These are phyloP conservation scores for Picea sitchensis DNA, from an alignment of 75 land plant genomes.

Conservation along the genomic window DNA sequence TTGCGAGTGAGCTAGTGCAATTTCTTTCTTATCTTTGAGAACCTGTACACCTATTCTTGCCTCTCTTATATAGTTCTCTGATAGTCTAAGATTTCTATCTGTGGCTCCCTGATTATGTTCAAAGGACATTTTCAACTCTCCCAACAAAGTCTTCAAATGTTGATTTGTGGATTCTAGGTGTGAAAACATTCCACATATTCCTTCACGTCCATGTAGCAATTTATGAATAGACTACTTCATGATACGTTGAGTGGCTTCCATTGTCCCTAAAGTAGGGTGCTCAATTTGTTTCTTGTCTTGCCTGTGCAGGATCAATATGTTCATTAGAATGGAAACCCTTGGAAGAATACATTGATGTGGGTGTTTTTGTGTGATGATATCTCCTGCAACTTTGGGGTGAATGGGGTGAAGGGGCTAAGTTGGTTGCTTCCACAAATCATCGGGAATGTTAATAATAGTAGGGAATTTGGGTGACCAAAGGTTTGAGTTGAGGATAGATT, in stretches of 20 bases:
- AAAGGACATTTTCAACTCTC: slow-evolving; percentile 13
- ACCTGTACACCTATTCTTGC: slow-evolving; percentile 12
- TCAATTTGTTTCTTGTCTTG: slow-evolving; percentile 17
- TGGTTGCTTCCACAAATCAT: too few species aligned
- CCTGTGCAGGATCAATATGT: slow-evolving; percentile 20
- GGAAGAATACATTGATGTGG: too few species aligned
- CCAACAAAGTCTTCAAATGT: slow-evolving; percentile 24
- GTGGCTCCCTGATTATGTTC: slow-evolving; percentile 26
- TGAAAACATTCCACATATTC: slow-evolving; percentile 29
- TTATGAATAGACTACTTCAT: slow-evolving; percentile 34
- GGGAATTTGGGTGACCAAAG: too few species aligned
- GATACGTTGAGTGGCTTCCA: slow-evolving; percentile 25
- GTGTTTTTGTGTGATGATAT: too few species aligned
- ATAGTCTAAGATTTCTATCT: slow-evolving; percentile 23
- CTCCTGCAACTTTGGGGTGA: too few species aligned
- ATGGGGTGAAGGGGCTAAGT: too few species aligned
- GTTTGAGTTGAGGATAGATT: too few species aligned
- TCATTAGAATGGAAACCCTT: too few species aligned
- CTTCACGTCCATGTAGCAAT: slow-evolving; percentile 27
- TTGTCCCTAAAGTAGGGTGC: slow-evolving; percentile 16
- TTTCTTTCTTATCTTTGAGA: too few species aligned
- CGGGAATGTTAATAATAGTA: too few species aligned
- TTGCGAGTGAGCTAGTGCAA: too few species aligned
- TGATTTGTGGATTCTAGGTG: slow-evolving; percentile 33
- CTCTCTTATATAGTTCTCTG: slow-evolving; percentile 78